A percentile compares a stretch with the other conserved stretches of the same genome.
Conservation (phyloP, 129 eudicot species). For the Flaveria sonorensis region DNA sequence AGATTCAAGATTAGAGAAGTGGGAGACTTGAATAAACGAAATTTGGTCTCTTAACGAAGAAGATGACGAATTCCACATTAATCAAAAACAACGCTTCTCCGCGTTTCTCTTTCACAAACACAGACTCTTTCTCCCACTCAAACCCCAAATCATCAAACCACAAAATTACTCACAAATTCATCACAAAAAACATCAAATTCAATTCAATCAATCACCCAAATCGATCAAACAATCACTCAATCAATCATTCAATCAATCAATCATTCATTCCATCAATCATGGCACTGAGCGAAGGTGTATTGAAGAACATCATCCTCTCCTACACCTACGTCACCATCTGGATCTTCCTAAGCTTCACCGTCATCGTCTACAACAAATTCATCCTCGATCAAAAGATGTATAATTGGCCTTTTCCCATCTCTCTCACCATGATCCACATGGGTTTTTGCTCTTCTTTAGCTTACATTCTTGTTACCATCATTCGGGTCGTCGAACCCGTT, state of each 20-base stretch:
- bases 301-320: constrained; percentile 55
- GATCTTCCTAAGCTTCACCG: constrained; percentile 69
- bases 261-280: too few species aligned
- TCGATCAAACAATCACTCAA: too few species aligned
- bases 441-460: constrained; percentile 55
- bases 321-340: constrained; percentile 71
- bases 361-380: constrained; percentile 73
- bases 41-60: too few species aligned
- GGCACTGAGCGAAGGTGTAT: constrained; percentile 37
- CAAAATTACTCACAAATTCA: too few species aligned
- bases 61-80: too few species aligned
- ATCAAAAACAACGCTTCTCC: too few species aligned
- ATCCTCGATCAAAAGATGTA: constrained; percentile 65
- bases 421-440: constrained; percentile 84
- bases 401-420: constrained; percentile 67
- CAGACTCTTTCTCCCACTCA: too few species aligned
- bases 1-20: constrained; percentile 11
- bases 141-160: too few species aligned
- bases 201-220: too few species aligned
- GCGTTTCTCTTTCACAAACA: too few species aligned
- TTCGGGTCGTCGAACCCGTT: constrained; percentile 48
- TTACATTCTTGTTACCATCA: constrained; percentile 43
- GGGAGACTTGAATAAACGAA: constrained; percentile 5
- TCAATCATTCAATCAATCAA: too few species aligned
- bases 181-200: too few species aligned